These are phyloP conservation scores for Nigrospora oryzae DNA, from an alignment of 2,329 filamentous ascomycete species.

Conservation along the genomic window DNA sequence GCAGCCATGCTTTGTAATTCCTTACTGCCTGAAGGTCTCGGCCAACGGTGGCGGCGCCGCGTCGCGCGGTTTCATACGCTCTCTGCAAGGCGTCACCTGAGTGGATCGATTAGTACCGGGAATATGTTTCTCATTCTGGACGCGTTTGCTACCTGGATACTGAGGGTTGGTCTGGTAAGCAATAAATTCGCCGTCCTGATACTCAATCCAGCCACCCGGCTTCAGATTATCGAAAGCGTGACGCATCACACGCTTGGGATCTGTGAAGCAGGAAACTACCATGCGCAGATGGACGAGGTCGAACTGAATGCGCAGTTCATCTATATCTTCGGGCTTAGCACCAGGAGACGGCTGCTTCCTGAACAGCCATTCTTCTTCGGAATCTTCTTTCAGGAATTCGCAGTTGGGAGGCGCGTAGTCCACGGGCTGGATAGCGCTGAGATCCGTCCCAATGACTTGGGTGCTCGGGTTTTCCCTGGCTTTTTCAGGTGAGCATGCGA, in stretches of 20 bases:
- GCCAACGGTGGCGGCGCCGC: background rate
- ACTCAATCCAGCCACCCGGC: slow-evolving; percentile 3
- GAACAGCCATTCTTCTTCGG: slow-evolving; percentile 3
- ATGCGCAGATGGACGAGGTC: slow-evolving; percentile 3
- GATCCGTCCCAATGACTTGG: slow-evolving; percentile 2
- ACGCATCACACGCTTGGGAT: slow-evolving; percentile 3
- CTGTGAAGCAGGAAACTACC: slow-evolving; percentile 3
- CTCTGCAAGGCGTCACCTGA: slow-evolving; percentile 1
- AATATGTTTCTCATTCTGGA: background rate
- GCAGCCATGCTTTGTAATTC: slow-evolving; percentile 2
- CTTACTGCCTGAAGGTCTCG: background rate
- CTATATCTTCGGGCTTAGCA: too few species aligned
- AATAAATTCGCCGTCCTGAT: background rate
- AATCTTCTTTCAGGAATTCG: slow-evolving; percentile 3
- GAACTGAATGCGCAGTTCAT: background rate
- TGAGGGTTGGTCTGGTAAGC: background rate
- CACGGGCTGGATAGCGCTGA: slow-evolving; percentile 3
- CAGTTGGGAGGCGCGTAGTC: background rate
- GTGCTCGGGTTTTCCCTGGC: background rate
- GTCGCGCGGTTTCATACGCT: background rate
- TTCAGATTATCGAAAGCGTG: slow-evolving; percentile 3
- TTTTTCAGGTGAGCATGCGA: background rate
- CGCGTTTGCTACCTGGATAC: background rate
- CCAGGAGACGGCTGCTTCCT: too few species aligned
- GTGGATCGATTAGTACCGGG: too few species aligned